Conservation (phyloP, 768 basidiomycete species). For the Amanita rubescens region DNA sequence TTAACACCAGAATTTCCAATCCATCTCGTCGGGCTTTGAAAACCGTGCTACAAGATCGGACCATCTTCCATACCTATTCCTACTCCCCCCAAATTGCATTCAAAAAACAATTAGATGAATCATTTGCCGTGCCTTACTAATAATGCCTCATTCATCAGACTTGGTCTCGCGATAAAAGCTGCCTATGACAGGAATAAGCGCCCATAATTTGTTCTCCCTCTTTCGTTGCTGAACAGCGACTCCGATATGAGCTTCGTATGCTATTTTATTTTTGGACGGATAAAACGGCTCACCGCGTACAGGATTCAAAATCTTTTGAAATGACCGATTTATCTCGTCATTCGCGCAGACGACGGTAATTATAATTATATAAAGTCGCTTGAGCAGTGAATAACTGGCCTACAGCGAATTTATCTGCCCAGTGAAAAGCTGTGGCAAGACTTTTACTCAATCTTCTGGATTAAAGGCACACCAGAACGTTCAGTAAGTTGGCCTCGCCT, state of each 20-base stretch:
- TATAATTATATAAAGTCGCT: background rate
- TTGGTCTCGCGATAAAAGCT: background rate
- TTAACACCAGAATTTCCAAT: constrained; percentile 5
- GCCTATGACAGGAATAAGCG: background rate
- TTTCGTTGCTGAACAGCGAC: constrained; percentile 37
- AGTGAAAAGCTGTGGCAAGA: constrained; percentile 36
- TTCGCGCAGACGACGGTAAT: constrained; percentile 37
- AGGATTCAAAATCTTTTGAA: constrained; percentile 38
- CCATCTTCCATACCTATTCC: background rate
- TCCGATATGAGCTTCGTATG: background rate
- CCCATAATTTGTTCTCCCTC: constrained; percentile 8
- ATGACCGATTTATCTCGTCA: constrained; percentile 62
- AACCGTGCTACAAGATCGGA: constrained; percentile 1
- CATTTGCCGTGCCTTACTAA: background rate
- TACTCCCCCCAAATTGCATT: background rate
- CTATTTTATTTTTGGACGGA: background rate
- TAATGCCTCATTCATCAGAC: background rate
- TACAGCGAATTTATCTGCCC: constrained; percentile 44
- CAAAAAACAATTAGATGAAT: constrained; percentile 1
- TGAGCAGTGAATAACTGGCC: background rate
- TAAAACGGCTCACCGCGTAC: background rate
- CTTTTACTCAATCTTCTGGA: constrained; percentile 52
- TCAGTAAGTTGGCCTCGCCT: constrained; percentile 41
- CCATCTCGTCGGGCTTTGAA: background rate
- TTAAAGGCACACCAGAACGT: constrained; percentile 57